Conservation (phyloP, 805 yeast species). For the Groenewaldozyma tartarivorans region DNA sequence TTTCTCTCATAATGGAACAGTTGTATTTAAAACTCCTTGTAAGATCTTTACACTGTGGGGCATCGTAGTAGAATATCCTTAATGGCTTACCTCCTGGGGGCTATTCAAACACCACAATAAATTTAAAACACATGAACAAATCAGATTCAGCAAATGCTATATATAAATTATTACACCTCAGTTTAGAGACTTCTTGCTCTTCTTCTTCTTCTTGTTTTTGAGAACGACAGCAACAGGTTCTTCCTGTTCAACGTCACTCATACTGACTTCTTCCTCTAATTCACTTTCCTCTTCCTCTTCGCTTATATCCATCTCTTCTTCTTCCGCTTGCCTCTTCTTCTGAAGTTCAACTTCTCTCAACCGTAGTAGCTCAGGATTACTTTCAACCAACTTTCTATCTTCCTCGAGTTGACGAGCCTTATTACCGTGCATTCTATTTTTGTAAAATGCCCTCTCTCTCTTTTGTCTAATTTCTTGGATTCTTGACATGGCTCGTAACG, state of each 20-base stretch:
- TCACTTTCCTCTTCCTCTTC: slow-evolving; percentile 36
- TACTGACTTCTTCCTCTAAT: slow-evolving; percentile 33
- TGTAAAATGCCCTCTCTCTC: slow-evolving; percentile 97
- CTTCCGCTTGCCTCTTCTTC: slow-evolving; percentile 54
- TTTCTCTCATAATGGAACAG: too few relatives aligned
- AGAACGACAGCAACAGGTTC: slow-evolving; percentile 37
- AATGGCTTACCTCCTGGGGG: too few relatives aligned
- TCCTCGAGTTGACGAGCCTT: slow-evolving; percentile 74
- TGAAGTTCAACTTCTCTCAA: slow-evolving; percentile 90
- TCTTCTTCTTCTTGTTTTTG: slow-evolving; percentile 55
- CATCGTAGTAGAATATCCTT: too few relatives aligned
- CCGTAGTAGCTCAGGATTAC: slow-evolving; percentile 79
- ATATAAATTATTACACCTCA: not conserved
- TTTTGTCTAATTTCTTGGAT: slow-evolving; percentile 91
- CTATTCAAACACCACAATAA: too few relatives aligned
- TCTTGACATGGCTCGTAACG: slow-evolving; percentile 90
- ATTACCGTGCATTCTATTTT: slow-evolving; percentile 98
- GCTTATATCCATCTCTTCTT: slow-evolving; percentile 37
- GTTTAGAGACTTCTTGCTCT: slow-evolving; percentile 30
- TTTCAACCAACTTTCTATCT: slow-evolving; percentile 82
- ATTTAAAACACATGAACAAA: too few relatives aligned
- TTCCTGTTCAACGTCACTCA: slow-evolving; percentile 33
- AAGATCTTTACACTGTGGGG: too few relatives aligned
- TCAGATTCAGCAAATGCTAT: too few relatives aligned
- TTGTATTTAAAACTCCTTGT: too few relatives aligned